A percentile compares a stretch with the other conserved stretches of the same genome.
phyloP scores from a whole-genome alignment of 2,329 filamentous ascomycete genomes.

The Apiospora marii region DNA sequence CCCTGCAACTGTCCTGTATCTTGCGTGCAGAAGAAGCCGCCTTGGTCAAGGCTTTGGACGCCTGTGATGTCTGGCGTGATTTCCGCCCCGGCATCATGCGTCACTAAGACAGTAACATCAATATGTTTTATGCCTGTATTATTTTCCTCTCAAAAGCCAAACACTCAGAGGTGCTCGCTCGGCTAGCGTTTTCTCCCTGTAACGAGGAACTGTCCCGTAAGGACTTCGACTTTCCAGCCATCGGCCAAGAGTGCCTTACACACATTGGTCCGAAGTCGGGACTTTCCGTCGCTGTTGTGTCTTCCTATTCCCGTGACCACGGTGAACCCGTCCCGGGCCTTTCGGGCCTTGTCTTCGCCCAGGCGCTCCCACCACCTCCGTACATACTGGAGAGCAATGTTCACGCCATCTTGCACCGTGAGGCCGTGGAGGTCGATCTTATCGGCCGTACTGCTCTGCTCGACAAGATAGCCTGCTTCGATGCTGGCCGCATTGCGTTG shows the following conservation, averaged over 20 bases:
- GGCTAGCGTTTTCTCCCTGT: constrained; percentile 58
- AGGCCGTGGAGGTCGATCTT: constrained; percentile 85
- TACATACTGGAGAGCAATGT: constrained; percentile 75
- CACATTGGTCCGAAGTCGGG: constrained; percentile 81
- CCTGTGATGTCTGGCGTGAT: background rate
- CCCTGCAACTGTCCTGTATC: background rate
- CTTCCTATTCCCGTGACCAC: constrained; percentile 84
- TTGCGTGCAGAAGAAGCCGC: background rate
- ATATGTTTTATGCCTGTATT: background rate
- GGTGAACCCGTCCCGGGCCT: constrained; percentile 64
- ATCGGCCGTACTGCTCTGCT: constrained; percentile 66
- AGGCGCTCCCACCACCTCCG: constrained; percentile 78
- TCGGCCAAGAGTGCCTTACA: constrained; percentile 75
- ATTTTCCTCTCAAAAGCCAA: background rate
- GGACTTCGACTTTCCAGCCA: constrained; percentile 83
- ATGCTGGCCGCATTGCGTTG: constrained; percentile 67
- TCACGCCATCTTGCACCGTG: constrained; percentile 79
- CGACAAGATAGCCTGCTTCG: constrained; percentile 75
- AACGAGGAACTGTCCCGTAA: constrained; percentile 75
- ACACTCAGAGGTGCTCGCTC: background rate
- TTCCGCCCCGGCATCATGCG: background rate
- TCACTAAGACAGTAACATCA: background rate
- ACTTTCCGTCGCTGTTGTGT: constrained; percentile 80
- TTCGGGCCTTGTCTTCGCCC: constrained; percentile 67
- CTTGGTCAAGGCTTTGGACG: background rate